A percentile compares a stretch with the other conserved stretches of the same genome.
Evolutionary conservation across 345 rosid genomes (phyloP).

Genomic region (Salix caprea): DNA sequence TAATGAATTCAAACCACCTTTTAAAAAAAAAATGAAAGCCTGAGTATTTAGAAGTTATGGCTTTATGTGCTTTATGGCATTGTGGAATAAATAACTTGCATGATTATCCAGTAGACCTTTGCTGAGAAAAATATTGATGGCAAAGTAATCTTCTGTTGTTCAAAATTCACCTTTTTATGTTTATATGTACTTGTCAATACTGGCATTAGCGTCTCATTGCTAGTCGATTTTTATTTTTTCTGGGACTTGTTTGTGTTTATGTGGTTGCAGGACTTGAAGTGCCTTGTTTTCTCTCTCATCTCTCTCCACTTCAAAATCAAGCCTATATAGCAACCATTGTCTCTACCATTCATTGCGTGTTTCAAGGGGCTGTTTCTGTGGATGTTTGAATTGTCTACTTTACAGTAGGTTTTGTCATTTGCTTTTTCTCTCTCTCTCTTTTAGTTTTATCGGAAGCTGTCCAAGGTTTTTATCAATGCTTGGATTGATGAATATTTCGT

Average conservation of each 20-base stretch:
- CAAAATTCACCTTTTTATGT: neutral
- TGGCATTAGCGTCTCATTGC: neutral
- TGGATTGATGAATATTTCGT: neutral
- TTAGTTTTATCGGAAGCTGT: slow-evolving; percentile 3
- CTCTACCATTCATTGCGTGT: neutral
- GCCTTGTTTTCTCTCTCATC: slow-evolving; percentile 97
- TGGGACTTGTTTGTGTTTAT: slow-evolving; percentile 14
- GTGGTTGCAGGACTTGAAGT: slow-evolving; percentile 91
- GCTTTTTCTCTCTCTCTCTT: slow-evolving; percentile 2
- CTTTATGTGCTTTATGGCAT: neutral
- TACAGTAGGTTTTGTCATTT: slow-evolving; percentile 8
- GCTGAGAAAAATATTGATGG: neutral
- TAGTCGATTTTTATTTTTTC: neutral
- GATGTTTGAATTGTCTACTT: neutral
- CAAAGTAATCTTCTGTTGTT: neutral
- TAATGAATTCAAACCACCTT: neutral
- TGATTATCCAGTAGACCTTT: neutral
- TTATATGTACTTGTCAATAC: neutral
- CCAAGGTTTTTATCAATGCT: neutral
- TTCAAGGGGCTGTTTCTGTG: neutral
- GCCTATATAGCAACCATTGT: slow-evolving; percentile 52
- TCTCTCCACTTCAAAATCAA: slow-evolving; percentile 99
- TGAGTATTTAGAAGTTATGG: neutral
- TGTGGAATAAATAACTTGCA: neutral
- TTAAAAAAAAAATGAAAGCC: neutral